Evolutionary conservation across 768 basidiomycete species (phyloP).

Genomic region (Podaxis sp.): DNA sequence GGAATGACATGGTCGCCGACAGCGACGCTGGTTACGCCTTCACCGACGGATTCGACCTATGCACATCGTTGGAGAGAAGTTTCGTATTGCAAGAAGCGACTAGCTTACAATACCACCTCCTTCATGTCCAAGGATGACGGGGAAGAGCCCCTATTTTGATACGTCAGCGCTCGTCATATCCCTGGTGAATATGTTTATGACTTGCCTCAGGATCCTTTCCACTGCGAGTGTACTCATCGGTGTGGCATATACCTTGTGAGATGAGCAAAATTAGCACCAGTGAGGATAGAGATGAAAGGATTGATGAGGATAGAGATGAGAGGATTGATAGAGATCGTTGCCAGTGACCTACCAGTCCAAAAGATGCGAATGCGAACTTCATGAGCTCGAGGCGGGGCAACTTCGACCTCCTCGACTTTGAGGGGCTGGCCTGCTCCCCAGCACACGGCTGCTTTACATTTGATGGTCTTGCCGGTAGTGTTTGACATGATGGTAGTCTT

Average conservation of each 20-base stretch:
- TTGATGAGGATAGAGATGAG: neutral
- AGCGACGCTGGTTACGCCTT: constrained; percentile 77
- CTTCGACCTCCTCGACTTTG: constrained; percentile 89
- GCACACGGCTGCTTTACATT: constrained; percentile 91
- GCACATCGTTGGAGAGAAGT: constrained; percentile 14
- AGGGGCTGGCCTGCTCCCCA: constrained; percentile 91
- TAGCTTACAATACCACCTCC: constrained; percentile 81
- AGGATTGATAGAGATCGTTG: neutral
- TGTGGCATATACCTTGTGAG: constrained; percentile 84
- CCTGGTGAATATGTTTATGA: neutral
- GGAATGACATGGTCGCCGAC: constrained; percentile 98
- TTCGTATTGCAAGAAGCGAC: neutral
- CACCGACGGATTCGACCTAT: constrained; percentile 96
- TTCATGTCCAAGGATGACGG: constrained; percentile 93
- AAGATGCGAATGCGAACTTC: constrained; percentile 95
- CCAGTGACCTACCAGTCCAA: constrained; percentile 66
- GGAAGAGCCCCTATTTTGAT: constrained; percentile 71
- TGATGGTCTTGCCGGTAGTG: constrained; percentile 77
- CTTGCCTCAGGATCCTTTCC: constrained; percentile 92
- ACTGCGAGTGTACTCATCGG: constrained; percentile 96
- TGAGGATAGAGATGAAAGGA: neutral
- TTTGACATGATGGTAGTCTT: constrained; percentile 53
- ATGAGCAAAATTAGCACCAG: constrained; percentile 5
- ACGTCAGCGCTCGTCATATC: constrained; percentile 5
- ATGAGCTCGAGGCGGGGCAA: constrained; percentile 83